These are phyloP conservation scores for Angophora floribunda DNA, from an alignment of 345 rosid genomes.

Conservation along the genomic window DNA sequence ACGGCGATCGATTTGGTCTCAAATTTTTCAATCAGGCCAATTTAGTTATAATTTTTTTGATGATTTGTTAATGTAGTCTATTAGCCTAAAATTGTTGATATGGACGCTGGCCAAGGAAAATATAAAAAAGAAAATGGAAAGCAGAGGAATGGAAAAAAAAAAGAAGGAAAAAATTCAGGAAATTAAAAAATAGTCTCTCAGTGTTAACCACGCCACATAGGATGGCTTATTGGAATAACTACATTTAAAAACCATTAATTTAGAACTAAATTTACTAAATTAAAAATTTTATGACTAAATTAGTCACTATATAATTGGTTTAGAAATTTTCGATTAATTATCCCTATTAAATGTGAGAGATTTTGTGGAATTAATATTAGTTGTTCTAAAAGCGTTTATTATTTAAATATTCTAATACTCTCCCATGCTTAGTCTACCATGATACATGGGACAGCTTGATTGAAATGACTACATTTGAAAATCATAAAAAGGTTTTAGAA, in stretches of 20 bases:
- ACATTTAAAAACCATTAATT: fast-evolving
- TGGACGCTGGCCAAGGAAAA: fast-evolving
- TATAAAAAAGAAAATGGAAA: not conserved
- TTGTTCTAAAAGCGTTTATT: too few species aligned
- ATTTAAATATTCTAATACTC: too few species aligned
- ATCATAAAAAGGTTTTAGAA: too few species aligned
- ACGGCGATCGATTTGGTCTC: fast-evolving
- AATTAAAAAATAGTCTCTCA: fast-evolving
- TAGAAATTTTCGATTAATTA: not conserved
- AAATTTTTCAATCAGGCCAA: not conserved
- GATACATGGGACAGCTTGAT: too few species aligned
- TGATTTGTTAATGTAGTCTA: fast-evolving
- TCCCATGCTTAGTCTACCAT: too few species aligned
- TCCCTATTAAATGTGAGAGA: not conserved
- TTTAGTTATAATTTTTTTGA: not conserved
- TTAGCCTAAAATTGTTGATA: fast-evolving
- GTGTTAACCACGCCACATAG: fast-evolving
- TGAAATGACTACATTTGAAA: too few species aligned
- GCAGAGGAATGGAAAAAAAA: not conserved
- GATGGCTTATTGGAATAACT: fast-evolving
- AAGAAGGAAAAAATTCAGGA: not conserved
- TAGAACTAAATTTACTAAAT: fast-evolving
- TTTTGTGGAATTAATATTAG: too few species aligned
- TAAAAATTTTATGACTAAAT: too few species aligned
- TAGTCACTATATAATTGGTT: too few species aligned